Conservation (phyloP, 495 filamentous ascomycete genomes). For the Terfezia boudieri region DNA sequence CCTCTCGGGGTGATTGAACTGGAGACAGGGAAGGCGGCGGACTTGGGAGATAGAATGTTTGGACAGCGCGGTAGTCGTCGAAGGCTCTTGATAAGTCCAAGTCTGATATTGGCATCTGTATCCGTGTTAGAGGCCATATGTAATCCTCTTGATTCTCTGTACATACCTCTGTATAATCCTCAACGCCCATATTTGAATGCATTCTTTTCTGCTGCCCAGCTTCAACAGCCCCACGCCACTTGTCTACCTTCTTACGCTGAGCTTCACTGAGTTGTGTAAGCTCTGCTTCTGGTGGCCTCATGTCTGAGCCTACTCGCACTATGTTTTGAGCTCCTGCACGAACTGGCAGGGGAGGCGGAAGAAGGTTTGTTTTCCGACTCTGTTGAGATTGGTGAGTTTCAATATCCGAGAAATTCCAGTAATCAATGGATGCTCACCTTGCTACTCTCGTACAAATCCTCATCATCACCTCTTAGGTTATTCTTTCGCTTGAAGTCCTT, state of each 20-base stretch:
- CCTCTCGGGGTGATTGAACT: conserved; percentile 22
- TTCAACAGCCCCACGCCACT: conserved; percentile 30
- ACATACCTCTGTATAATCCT: conserved; percentile 66
- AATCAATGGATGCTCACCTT: conserved; percentile 35
- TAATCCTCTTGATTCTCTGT: conserved; percentile 14
- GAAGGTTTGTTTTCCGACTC: conserved; percentile 30
- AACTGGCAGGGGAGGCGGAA: conserved; percentile 34
- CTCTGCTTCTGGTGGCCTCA: conserved; percentile 45
- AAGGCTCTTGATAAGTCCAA: conserved; percentile 23
- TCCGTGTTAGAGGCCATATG: no score
- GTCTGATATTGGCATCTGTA: no score
- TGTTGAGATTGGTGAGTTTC: conserved; percentile 31
- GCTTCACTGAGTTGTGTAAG: conserved; percentile 52
- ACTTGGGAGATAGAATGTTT: conserved; percentile 63
- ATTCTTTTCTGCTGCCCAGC: background rate
- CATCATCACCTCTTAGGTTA: conserved; percentile 76
- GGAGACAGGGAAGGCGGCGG: conserved; percentile 52
- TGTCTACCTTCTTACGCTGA: conserved; percentile 62
- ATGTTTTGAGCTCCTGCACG: conserved; percentile 7
- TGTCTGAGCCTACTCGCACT: background rate
- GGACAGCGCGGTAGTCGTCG: conserved; percentile 51
- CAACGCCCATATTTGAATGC: conserved; percentile 11
- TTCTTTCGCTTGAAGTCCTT: conserved; percentile 75
- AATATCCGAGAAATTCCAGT: conserved; percentile 21
- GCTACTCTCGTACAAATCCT: conserved; percentile 69